These are phyloP conservation scores for Nicotiana attenuata DNA, from an alignment of 257 asterid species.

Conservation along the genomic window DNA sequence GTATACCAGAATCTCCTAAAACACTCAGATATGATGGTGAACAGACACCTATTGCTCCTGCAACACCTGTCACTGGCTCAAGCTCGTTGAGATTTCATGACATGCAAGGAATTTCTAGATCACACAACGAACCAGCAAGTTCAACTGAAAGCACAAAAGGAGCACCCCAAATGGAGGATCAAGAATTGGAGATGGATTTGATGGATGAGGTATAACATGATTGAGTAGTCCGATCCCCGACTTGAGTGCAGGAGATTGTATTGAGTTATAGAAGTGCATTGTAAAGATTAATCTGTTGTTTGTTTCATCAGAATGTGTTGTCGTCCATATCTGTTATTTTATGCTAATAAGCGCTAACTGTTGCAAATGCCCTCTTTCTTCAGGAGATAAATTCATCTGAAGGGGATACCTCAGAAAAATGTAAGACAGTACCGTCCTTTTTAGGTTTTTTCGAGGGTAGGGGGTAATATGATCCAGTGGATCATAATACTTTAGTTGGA, in stretches of 20 bases:
- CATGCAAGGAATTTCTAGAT: constrained; percentile 24
- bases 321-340: not conserved
- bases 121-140: constrained; percentile 29
- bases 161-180: constrained; percentile 24
- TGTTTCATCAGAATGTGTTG: not conserved
- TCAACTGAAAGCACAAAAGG: constrained; percentile 32
- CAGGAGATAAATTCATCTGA: constrained; percentile 48
- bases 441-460: too few relatives aligned
- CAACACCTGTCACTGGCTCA: constrained; percentile 46
- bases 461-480: not conserved
- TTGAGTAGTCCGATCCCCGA: not conserved
- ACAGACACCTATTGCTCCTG: constrained; percentile 54
- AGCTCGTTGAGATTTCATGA: constrained; percentile 38
- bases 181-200: constrained; percentile 26
- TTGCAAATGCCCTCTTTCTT: constrained; percentile 5
- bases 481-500: not conserved
- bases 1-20: constrained; percentile 13
- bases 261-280: not conserved
- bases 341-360: not conserved
- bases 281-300: not conserved
- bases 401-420: constrained; percentile 30
- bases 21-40: constrained; percentile 20
- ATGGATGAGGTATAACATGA: constrained; percentile 42
- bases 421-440: constrained; percentile 21
- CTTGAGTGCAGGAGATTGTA: not conserved